Evolutionary conservation across 2,329 filamentous ascomycete genomes (phyloP), one percentile per base, ranked within the genome.

Genomic region (Nothomitra cinnamomea): DNA sequence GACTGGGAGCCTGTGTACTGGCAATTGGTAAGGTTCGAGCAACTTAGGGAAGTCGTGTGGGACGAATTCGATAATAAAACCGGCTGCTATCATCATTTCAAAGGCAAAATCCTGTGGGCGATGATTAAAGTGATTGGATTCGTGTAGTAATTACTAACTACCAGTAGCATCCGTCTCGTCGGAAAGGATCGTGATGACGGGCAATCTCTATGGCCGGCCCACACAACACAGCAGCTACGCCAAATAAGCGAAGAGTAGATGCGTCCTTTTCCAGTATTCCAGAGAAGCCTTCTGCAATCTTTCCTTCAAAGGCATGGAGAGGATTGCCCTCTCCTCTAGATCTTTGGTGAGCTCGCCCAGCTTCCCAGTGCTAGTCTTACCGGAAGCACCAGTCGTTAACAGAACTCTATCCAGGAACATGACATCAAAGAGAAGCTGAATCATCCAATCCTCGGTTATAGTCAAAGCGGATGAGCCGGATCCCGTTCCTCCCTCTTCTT

Each of bases 261-360:
- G 82, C 10, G 85, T 92, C 61, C 84, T 79, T 70, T 83, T 86
- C 80, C 86, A 92, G 65, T 92, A 94, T 52, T 89, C 86, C 47
- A 74, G 71, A 4, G 86, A 78, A 15, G 74, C 70, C 65, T 82
- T 84, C 59, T 63, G 66, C 38, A 94, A 65, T 43, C 70, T 66
- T 57, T 77, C 77, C 45, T 73, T 66, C 15, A 69, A 70, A 4
- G 66, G 68, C 10, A 71, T 65, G 25, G 75, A 71, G 2, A 75
- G 63, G 0, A 74, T 74, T 5, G 82, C 61, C 1, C 71, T 73
- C 25, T 63, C 59, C 22, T 62, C 61, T 2, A 76, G 53, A 1
- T 70, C 69, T 41, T 67, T 71, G 38, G 78, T 59, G 4, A 67
- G 68, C 15, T 71, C 66, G 53, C 73, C 69, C 17, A 85, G 63